Conservation (phyloP, 129 eudicot species). For the Scalesia atractyloides region DNA sequence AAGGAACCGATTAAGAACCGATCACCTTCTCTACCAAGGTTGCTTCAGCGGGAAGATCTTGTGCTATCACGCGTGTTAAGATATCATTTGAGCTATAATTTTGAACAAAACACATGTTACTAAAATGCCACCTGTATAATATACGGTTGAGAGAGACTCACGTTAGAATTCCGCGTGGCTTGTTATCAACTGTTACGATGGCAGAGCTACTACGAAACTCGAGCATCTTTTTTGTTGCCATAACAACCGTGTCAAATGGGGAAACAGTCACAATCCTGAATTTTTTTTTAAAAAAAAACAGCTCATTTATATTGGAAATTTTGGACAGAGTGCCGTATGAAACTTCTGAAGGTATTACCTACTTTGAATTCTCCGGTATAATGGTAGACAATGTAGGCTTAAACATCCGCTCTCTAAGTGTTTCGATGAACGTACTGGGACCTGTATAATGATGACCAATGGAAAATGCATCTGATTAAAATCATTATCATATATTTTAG, state of each 20-base stretch:
- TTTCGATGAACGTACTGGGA: slow-evolving; percentile 79
- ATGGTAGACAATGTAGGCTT: slow-evolving; percentile 90
- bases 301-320: slow-evolving; percentile 7
- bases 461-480: neutral
- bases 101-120: slow-evolving; percentile 5
- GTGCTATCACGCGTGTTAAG: slow-evolving; percentile 86
- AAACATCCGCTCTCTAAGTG: slow-evolving; percentile 83
- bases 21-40: slow-evolving; percentile 88
- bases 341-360: slow-evolving; percentile 67
- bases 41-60: slow-evolving; percentile 78
- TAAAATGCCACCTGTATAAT: neutral
- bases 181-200: slow-evolving; percentile 77
- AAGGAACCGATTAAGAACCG: neutral
- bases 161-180: slow-evolving; percentile 93
- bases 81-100: slow-evolving; percentile 69
- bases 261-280: slow-evolving; percentile 76
- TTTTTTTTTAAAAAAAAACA: no score
- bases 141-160: slow-evolving; percentile 36
- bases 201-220: slow-evolving; percentile 74
- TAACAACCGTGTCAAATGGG: slow-evolving; percentile 87
- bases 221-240: slow-evolving; percentile 93
- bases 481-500: neutral
- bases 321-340: neutral
- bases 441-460: slow-evolving; percentile 43
- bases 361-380: slow-evolving; percentile 89